phyloP scores from a whole-genome alignment of 768 basidiomycete species.

The Daedaleopsis sinensis region DNA sequence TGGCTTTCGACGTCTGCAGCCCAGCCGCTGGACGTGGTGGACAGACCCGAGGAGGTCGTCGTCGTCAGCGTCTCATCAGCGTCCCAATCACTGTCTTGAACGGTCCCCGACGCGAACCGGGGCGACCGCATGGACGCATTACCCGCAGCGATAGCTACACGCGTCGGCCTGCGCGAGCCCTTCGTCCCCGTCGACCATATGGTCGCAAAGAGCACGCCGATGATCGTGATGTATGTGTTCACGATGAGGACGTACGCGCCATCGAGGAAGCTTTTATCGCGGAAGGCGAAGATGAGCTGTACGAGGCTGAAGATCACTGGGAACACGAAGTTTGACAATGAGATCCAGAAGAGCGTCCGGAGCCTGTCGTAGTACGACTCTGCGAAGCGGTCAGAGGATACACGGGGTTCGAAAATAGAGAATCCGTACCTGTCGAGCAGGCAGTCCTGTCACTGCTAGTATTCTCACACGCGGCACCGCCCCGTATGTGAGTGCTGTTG shows the following conservation, averaged over 20 bases:
- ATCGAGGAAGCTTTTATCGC: no score
- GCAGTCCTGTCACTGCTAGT: background rate
- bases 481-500: background rate
- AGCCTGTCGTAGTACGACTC: constrained; percentile 3
- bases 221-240: no score
- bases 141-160: background rate
- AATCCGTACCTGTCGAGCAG: no score
- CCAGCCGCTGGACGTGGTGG: background rate
- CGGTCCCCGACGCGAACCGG: background rate
- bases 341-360: no score
- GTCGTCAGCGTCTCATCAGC: background rate
- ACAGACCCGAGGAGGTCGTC: background rate
- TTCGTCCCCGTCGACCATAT: background rate
- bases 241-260: no score
- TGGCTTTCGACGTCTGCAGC: background rate
- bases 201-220: no score
- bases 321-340: no score
- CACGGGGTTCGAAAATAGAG: background rate
- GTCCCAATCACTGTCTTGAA: background rate
- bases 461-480: background rate
- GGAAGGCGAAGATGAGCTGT: no score
- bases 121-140: background rate
- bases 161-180: background rate
- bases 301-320: no score
- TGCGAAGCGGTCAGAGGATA: background rate